These are phyloP conservation scores for Backusella circina DNA, from an alignment of 192 early-diverging fungal genomes.

Conservation along the genomic window DNA sequence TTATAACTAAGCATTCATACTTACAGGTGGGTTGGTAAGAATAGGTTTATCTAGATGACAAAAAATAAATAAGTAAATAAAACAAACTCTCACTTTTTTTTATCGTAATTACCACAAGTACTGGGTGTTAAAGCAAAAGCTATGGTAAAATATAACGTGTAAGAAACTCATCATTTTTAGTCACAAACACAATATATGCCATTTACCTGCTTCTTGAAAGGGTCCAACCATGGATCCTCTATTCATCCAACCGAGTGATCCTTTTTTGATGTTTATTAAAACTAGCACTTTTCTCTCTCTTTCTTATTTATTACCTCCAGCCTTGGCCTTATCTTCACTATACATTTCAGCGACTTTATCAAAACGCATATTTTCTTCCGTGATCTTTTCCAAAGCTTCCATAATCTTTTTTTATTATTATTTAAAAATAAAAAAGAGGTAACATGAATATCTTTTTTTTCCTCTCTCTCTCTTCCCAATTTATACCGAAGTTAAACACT, in stretches of 20 bases:
- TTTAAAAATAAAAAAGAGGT: neutral
- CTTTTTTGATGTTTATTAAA: conserved; percentile 14
- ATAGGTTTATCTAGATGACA: conserved; percentile 46
- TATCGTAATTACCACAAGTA: conserved; percentile 42
- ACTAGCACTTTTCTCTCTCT: neutral
- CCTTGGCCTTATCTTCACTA: conserved; percentile 83
- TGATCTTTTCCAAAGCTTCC: conserved; percentile 65
- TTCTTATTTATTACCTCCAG: conserved; percentile 51
- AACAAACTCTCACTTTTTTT: neutral
- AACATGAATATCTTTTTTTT: neutral
- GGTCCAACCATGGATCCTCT: conserved; percentile 72
- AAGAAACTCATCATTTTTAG: neutral
- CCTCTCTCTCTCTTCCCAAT: no score
- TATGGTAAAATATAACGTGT: neutral
- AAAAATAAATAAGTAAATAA: neutral
- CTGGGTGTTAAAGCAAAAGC: conserved; percentile 74
- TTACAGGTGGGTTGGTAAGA: conserved; percentile 67
- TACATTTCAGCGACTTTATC: conserved; percentile 68
- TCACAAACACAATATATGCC: neutral
- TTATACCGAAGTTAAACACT: neutral
- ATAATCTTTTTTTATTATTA: conserved; percentile 26
- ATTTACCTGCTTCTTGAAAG: conserved; percentile 66
- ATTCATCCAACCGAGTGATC: conserved; percentile 70
- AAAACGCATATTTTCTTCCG: conserved; percentile 52
- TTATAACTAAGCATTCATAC: neutral